Evolutionary conservation across 2,329 filamentous ascomycete genomes (phyloP), one percentile per base, ranked within the genome.

Genomic region (Onygenales sp.): DNA sequence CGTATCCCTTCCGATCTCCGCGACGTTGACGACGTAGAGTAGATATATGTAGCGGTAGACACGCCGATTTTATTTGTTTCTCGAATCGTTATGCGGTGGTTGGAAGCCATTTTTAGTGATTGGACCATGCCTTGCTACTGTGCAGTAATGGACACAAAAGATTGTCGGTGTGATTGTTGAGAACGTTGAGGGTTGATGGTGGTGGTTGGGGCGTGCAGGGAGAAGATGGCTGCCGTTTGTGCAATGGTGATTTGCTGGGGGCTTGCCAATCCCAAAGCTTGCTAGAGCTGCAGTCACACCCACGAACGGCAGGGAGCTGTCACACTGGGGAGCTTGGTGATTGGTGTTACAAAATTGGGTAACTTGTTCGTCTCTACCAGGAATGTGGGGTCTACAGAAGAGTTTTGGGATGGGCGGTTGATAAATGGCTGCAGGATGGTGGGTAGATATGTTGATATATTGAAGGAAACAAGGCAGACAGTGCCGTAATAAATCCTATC

Each of bases 51-150:
- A 5, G 72, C 70, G 2, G 68, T 72, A 10, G 75, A 63, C 55
- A 71, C 71, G 27, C 77, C 77, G 17, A 77, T 73, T 54, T 80
- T 77, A 60, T 82, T 77, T 21, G 66, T 66, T 55, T 71, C 69
- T 11, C 51, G 63, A 36, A 71, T 61, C n/a, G 60, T 62, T 17
- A 70, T 48, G 17, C 35, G 41, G 43, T 52, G 48, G 27, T 50
- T 31, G 35, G 35, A 50, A 32, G 57, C 42, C 63, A 64, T 62
- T 31, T 2, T 57, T 17, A 13, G 39, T 51, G 13, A 35, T 47
- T 50, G 50, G 38, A 5, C 21, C 21, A 5, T 27, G 21, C 21
- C 5, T 27, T 27, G 21, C 21, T 5, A 1, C 21, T 27, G 21
- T 27, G 21, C 1, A 27, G 21, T 27, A 27, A 39, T 39, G 10